phyloP scores from a whole-genome alignment of 768 basidiomycete genomes.

The Chalciporus pseudorubinellus region DNA sequence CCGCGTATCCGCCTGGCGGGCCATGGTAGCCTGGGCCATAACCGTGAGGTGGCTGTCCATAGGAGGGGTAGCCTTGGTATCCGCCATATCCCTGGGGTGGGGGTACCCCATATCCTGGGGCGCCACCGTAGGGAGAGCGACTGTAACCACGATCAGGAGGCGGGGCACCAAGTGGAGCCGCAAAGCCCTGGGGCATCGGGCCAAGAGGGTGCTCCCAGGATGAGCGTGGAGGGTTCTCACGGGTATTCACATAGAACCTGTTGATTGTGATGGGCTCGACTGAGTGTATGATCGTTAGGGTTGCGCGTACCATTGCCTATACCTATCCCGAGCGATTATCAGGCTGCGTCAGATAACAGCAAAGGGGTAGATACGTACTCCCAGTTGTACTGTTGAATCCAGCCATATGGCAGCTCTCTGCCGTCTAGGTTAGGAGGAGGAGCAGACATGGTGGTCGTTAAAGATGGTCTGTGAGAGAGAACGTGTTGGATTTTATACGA shows the following conservation, averaged over 20 bases:
- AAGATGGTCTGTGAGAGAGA: conserved; percentile 22
- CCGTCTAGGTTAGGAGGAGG: conserved; percentile 53
- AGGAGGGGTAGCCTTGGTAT: not conserved
- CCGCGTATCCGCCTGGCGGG: conserved; percentile 15
- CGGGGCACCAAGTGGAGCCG: conserved; percentile 43
- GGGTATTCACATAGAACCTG: conserved; percentile 80
- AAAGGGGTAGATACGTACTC: conserved; percentile 46
- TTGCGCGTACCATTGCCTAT: conserved; percentile 58
- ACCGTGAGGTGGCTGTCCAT: not conserved
- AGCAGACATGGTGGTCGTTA: conserved; percentile 38
- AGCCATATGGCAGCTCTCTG: conserved; percentile 63
- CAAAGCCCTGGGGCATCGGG: conserved; percentile 33
- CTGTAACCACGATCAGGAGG: conserved; percentile 37
- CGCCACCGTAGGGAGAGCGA: conserved; percentile 29
- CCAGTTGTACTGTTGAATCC: conserved; percentile 63
- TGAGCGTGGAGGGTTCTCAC: conserved; percentile 57
- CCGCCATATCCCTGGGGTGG: conserved; percentile 14
- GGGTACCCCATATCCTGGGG: conserved; percentile 19
- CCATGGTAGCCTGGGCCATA: not conserved
- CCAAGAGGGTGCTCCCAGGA: conserved; percentile 74
- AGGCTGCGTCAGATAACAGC: conserved; percentile 14
- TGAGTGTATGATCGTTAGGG: not conserved
- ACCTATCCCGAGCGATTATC: conserved; percentile 41
- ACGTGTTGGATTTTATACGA: conserved; percentile 23
- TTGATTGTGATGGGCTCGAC: not conserved